Evolutionary conservation across 129 eudicot species (phyloP), one percentile per base, ranked within the genome.

Genomic region (Tanacetum coccineum): DNA sequence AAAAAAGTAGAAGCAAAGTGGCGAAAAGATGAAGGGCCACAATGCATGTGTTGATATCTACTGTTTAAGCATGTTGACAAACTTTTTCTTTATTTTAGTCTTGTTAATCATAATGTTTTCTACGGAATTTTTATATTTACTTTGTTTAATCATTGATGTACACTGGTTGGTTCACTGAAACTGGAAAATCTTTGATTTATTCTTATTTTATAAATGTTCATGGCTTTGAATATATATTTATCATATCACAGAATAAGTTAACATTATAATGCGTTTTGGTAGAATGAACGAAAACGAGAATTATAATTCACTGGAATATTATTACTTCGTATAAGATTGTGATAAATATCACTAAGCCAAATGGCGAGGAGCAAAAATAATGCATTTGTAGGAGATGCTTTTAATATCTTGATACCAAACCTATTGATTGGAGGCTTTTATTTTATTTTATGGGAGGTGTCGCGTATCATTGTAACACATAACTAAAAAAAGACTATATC

Each of bases 21-120:
- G 64, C 48, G 72, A 51, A 50, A 63, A 66, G 55, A 53, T 13
- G 59, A 22, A 55, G 74, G 54, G 44, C 53, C 68, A 61, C 46
- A 8, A 21, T 42, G 42, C 42, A 36, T 36, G 42, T 36, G 65
- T 65, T 26, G 47, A 46, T 58, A 52, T 22, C 61, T 59, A 40
- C 32, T 62, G 67, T 70, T 47, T n/a, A 59, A 61, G 64, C 70
- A 70, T 55, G 81, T 67, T 15, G 77, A 42, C 55, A 70, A n/a
- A 56, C 57, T 80, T 64, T 62, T 70, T 65, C 70, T 70, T 70
- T 63, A 4, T 32, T 28, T 50, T 72, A 59, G 51, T 72, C 73
- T 50, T 66, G 71, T 53, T 66, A 7, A 72, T 72, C 42, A 54
- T 56, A 50, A 42, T 62, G 71, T 25, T 52, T 47, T 68, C 26